phyloP scores from a whole-genome alignment of 495 filamentous ascomycete genomes.

The Penicillium macrosclerotiorum region DNA sequence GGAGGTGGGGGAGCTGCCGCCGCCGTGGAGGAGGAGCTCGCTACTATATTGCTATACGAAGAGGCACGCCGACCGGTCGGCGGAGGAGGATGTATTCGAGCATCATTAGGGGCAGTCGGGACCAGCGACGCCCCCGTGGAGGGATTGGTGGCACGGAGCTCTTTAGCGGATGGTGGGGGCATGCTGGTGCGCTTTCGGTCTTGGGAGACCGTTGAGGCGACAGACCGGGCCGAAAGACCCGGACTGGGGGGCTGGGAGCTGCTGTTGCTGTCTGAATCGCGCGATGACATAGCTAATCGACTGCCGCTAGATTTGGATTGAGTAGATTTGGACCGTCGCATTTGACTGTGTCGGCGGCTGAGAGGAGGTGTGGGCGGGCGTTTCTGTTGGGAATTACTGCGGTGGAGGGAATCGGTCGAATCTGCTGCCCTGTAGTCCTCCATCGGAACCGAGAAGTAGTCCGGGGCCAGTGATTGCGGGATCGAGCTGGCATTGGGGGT shows the following conservation, averaged over 20 bases:
- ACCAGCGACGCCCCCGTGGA: too few species aligned
- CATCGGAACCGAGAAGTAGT: constrained; percentile 28
- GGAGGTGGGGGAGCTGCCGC: constrained; percentile 50
- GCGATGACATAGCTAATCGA: constrained; percentile 30
- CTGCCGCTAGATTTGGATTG: constrained; percentile 32
- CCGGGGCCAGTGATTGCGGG: constrained; percentile 39
- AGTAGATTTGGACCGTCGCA: constrained; percentile 40
- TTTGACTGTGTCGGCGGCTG: constrained; percentile 48
- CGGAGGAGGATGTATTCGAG: too few species aligned
- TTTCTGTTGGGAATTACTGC: constrained; percentile 41
- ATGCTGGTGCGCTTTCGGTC: constrained; percentile 26
- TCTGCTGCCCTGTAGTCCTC: constrained; percentile 14
- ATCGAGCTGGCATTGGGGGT: constrained; percentile 51
- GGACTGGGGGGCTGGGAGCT: constrained; percentile 37
- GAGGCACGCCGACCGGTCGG: constrained; percentile 20
- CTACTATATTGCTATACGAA: constrained; percentile 26
- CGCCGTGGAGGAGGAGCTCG: constrained; percentile 25
- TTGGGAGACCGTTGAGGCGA: constrained; percentile 9
- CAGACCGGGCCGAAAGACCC: constrained; percentile 15
- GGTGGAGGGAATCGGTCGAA: constrained; percentile 29
- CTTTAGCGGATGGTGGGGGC: constrained; percentile 20
- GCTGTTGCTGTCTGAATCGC: constrained; percentile 22
- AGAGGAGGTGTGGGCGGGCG: constrained; percentile 51
- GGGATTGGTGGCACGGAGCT: constrained; percentile 5
- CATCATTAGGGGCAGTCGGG: too few species aligned